These are phyloP conservation scores for Pulveroboletus sp. DNA, from an alignment of 768 basidiomycete genomes.

Conservation along the genomic window DNA sequence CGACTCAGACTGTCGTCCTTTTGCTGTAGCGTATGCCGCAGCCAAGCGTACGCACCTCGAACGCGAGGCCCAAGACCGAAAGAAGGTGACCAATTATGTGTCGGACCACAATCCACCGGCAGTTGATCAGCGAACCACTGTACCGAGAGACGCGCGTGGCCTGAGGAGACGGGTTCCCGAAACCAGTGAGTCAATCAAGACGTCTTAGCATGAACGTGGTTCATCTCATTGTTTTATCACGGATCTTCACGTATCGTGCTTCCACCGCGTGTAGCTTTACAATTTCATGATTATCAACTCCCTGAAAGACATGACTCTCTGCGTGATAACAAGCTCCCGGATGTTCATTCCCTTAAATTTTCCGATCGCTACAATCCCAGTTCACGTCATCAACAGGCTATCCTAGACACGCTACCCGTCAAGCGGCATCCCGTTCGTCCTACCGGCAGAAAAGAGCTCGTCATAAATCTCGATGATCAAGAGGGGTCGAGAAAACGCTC, in stretches of 20 bases:
- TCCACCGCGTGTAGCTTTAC: slow-evolving; percentile 22
- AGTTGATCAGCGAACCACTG: slow-evolving; percentile 28
- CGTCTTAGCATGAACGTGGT: slow-evolving; percentile 15
- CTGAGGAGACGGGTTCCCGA: slow-evolving; percentile 42
- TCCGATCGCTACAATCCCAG: slow-evolving; percentile 37
- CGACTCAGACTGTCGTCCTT: slow-evolving; percentile 75
- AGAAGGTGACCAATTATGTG: slow-evolving; percentile 27
- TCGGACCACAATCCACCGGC: slow-evolving; percentile 22
- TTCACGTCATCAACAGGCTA: slow-evolving; percentile 8
- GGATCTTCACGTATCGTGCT: slow-evolving; percentile 14
- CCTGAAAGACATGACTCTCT: slow-evolving; percentile 11
- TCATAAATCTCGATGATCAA: slow-evolving; percentile 17
- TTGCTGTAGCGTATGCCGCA: slow-evolving; percentile 84
- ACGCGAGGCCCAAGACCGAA: slow-evolving; percentile 39
- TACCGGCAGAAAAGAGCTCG: slow-evolving; percentile 28
- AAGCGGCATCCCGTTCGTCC: slow-evolving; percentile 26
- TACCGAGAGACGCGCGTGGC: slow-evolving; percentile 34
- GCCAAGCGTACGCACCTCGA: slow-evolving; percentile 55
- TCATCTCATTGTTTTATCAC: slow-evolving; percentile 27
- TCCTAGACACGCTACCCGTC: slow-evolving; percentile 7
- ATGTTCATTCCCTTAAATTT: slow-evolving; percentile 26
- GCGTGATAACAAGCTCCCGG: slow-evolving; percentile 17
- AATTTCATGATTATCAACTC: slow-evolving; percentile 17
- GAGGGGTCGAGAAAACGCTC: slow-evolving; percentile 40
- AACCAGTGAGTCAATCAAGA: slow-evolving; percentile 38